Evolutionary conservation across 2,329 filamentous ascomycete genomes (phyloP), one percentile per base, ranked within the genome.

Genomic region (Colletotrichum sojae): DNA sequence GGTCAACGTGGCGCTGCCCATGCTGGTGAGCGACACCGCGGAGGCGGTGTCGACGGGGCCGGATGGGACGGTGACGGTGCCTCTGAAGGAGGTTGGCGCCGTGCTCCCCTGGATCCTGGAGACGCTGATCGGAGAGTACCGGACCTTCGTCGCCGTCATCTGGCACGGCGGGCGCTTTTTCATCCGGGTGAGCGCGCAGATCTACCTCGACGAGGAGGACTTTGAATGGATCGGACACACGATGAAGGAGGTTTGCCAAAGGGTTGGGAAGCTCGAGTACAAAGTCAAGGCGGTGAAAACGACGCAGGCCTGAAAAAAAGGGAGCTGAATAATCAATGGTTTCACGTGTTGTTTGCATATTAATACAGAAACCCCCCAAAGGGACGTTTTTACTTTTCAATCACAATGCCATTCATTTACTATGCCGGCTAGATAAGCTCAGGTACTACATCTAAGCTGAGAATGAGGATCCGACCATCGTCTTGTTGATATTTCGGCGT

Each of bases 191-290:
- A 94, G 92, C 76, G 93, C 89, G 15, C 94, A 97, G 83, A 87
- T 96, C 0, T 98, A 96, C 77, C 80, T 98, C n/a, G 93, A 94
- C 27, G 77, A 91, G 72, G 84, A 85, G 13, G 94, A 98, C 78
- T 97, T 96, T 76, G 88, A 91, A 76, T 93, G 88, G 87, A 86
- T 87, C 4, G 93, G 85, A 0, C 76, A 83, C 58, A 82, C 86
- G 9, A 78, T 96, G 74, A 86, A 88, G 76, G 79, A 82, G 45
- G 53, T 88, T 15, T 82, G 80, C 64, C 76, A 78, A 59, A 78
- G 84, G 66, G 81, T 84, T 6, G 76, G 77, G 74, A 69, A 49
- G 2, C 52, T 46, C 8, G 60, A 70, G 4, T 64, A 70, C 18
- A 64, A 46, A 18, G 1, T 5, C 4, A 22, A 16, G 1, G 0